Base-by-base conservation (phyloP, 1,284 basidiomycete species). In the Ceratobasidium sp. region DNA sequence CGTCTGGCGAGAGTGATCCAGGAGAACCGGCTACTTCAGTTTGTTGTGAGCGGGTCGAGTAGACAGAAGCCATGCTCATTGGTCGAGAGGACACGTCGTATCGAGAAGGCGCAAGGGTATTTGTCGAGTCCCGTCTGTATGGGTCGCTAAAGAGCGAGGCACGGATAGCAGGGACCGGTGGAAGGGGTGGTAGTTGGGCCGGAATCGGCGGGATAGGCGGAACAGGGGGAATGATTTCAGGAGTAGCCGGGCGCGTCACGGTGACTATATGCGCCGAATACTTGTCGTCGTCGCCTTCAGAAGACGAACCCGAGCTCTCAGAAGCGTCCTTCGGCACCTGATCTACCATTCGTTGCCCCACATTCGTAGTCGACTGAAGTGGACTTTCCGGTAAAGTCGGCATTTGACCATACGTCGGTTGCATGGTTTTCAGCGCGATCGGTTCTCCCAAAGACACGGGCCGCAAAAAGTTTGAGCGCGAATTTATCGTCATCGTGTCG, bases 361-460 rank as follows among this genome's bases (percentile, higher is more conserved):
- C 33, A 42, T 46, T 64, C 42, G 61, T 64, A n/a, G 44, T 54
- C 46, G 62, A 26, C 71, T 62, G 62, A 57, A 44, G 33, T 13
- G 46, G 48, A 20, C 62, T 40, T 50, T 75, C 68, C 17, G 66
- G 52, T n/a, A 70, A 57, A n/a, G 40, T 26, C 38, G 56, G 56
- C 68, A 61, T 75, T 28, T 75, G 61, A 44, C 46, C 42, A 12
- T 20, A 6, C 38, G 50, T 15, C 57, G 42, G 23, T 28, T 75
- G 73, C 73, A 66, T 26, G 20, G 44, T 50, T 23, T 50, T 62
- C 44, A 56, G n/a, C 61, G 62, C 50, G 28, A 59, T 61, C 15
- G 57, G 42, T 40, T 75, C 73, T 33, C 73, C 73, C 62, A 75
- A n/a, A 15, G 73, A 75, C 13, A 75, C 3, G 2, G 73, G 73